Percentiles rank a stretch among this genome's conserved stretches.
Conservation (phyloP, 495 filamentous ascomycete species). For the Podospora appendiculata region DNA sequence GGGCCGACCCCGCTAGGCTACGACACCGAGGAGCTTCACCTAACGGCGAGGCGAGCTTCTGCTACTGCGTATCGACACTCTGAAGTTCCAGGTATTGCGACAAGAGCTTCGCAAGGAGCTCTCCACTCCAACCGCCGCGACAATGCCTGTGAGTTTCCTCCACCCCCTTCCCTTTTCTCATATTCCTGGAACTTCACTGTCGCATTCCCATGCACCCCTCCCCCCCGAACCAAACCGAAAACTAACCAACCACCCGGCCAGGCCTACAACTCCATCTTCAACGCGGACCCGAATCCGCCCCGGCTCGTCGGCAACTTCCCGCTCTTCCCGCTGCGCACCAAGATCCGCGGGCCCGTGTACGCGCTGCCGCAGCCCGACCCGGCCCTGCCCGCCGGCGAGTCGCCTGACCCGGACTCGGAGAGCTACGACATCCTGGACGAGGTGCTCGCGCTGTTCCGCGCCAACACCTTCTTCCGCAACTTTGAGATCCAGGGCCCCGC, state of each 20-base stretch:
- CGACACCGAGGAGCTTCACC: neutral
- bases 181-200: neutral
- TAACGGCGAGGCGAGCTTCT: no score
- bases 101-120: neutral
- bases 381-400: slow-evolving; percentile 58
- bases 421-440: slow-evolving; percentile 95
- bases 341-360: slow-evolving; percentile 85
- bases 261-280: slow-evolving; percentile 94
- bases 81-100: neutral
- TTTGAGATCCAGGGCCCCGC: slow-evolving; percentile 98
- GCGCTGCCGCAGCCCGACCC: slow-evolving; percentile 55
- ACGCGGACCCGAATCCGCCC: slow-evolving; percentile 53
- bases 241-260: slow-evolving; percentile 21
- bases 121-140: neutral
- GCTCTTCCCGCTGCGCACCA: slow-evolving; percentile 86
- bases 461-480: slow-evolving; percentile 98
- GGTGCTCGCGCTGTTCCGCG: slow-evolving; percentile 84
- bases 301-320: slow-evolving; percentile 76
- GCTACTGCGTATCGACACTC: no score
- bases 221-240: neutral
- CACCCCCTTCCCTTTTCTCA: neutral
- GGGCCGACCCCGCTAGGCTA: slow-evolving; percentile 25
- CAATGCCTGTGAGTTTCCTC: neutral
- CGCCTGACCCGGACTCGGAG: slow-evolving; percentile 75
- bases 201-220: no score